phyloP scores from a whole-genome alignment of 1,284 basidiomycete genomes.

The Leccinum fuscescens region DNA sequence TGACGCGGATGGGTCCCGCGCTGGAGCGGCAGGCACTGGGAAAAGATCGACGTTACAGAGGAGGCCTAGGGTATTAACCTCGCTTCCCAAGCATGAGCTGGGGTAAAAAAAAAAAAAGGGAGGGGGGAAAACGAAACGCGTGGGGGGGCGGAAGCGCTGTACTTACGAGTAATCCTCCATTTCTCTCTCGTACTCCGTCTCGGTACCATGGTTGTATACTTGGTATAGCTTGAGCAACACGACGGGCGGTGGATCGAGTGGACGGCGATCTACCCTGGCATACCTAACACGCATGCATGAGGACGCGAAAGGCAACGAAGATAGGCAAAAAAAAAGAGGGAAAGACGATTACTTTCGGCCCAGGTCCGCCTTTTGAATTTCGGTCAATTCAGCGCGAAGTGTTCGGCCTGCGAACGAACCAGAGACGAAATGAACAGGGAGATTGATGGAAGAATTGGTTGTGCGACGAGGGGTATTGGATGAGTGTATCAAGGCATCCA shows the following conservation, averaged over 20 bases:
- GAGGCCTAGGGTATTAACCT: constrained; percentile 50
- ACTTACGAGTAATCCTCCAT: constrained; percentile 47
- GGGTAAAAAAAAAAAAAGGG: background rate
- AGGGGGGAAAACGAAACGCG: background rate
- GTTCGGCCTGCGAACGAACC: constrained; percentile 61
- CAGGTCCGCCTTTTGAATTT: constrained; percentile 63
- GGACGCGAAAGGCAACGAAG: constrained; percentile 9
- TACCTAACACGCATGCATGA: constrained; percentile 39
- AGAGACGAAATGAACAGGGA: constrained; percentile 50
- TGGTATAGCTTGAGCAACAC: constrained; percentile 51
- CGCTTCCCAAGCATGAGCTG: constrained; percentile 33
- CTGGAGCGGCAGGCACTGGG: constrained; percentile 39
- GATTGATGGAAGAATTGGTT: constrained; percentile 35
- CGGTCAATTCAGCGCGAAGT: constrained; percentile 57
- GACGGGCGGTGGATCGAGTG: constrained; percentile 65
- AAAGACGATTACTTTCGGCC: constrained; percentile 53
- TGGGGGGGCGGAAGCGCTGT: background rate
- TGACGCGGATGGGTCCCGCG: constrained; percentile 1
- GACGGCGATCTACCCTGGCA: constrained; percentile 58
- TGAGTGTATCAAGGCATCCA: constrained; percentile 22
- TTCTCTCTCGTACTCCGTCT: constrained; percentile 42
- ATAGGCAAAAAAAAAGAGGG: background rate
- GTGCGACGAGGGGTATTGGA: constrained; percentile 26
- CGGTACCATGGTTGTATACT: constrained; percentile 42
- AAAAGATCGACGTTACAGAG: constrained; percentile 66